These are phyloP conservation scores for Zygnema circumcarinatum DNA, from an alignment of 139 green algal species.

Conservation along the genomic window DNA sequence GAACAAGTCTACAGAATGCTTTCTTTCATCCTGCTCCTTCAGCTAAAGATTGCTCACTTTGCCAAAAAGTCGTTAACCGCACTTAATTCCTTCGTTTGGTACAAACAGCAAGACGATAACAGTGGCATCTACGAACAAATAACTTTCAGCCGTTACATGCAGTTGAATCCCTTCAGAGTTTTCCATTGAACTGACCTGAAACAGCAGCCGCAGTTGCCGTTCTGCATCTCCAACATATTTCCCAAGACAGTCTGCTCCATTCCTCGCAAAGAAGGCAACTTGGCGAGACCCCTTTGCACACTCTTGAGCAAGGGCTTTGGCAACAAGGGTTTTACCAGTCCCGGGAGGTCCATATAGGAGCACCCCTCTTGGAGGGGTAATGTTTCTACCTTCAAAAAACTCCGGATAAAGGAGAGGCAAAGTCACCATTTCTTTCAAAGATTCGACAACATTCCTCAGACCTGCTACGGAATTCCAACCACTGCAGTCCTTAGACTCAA, in stretches of 20 bases:
- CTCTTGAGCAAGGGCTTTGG: slow-evolving; percentile 52
- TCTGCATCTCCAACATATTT: slow-evolving; percentile 91
- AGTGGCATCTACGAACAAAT: too few species aligned
- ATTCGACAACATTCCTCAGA: slow-evolving; percentile 32
- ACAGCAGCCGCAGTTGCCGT: slow-evolving; percentile 75
- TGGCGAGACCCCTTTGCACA: not conserved
- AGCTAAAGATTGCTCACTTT: too few species aligned
- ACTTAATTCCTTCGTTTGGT: too few species aligned
- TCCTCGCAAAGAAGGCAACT: slow-evolving; percentile 83
- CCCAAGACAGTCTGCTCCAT: slow-evolving; percentile 87
- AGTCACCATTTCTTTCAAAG: slow-evolving; percentile 66
- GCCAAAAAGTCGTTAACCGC: too few species aligned
- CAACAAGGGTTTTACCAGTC: slow-evolving; percentile 54
- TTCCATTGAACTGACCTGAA: slow-evolving; percentile 50
- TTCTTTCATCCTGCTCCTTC: too few species aligned
- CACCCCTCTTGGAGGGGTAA: slow-evolving; percentile 71
- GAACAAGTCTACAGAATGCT: too few species aligned
- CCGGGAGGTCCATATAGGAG: slow-evolving; percentile 64
- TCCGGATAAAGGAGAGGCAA: slow-evolving; percentile 85
- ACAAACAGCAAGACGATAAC: too few species aligned
- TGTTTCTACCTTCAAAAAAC: slow-evolving; percentile 71
- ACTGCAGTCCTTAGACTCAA: too few species aligned
- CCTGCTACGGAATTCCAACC: slow-evolving; percentile 40
- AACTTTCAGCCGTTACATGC: too few species aligned
- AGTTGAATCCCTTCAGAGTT: too few species aligned